Conservation (phyloP, 2,329 filamentous ascomycete genomes). For the Fusarium phyllophilum region DNA sequence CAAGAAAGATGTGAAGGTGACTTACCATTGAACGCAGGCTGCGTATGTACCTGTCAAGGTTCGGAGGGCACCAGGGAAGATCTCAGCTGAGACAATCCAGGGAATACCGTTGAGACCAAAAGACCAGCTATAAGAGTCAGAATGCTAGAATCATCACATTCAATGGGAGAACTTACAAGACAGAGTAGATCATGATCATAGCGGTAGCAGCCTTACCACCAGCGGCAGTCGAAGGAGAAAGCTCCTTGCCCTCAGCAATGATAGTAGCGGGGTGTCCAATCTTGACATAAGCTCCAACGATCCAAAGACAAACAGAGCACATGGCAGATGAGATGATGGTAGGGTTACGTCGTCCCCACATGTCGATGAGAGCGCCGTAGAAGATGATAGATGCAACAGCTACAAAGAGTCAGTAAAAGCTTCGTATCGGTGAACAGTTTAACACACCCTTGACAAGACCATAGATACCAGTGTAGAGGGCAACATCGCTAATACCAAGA, state of each 20-base stretch:
- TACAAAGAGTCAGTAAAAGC: slow-evolving; percentile 7
- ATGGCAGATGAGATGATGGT: slow-evolving; percentile 60
- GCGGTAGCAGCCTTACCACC: slow-evolving; percentile 64
- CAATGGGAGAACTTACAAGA: slow-evolving; percentile 54
- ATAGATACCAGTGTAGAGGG: slow-evolving; percentile 62
- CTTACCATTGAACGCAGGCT: slow-evolving; percentile 53
- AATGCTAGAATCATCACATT: fast-evolving
- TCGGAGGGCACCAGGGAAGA: slow-evolving; percentile 56
- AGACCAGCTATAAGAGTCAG: slow-evolving; percentile 49
- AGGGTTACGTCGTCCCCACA: slow-evolving; percentile 53
- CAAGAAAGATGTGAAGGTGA: fast-evolving
- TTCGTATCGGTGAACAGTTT: fast-evolving
- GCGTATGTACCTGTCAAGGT: slow-evolving; percentile 55
- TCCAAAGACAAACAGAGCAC: slow-evolving; percentile 61
- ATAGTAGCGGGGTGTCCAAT: slow-evolving; percentile 59
- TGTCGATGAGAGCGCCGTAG: slow-evolving; percentile 53
- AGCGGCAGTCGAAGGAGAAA: slow-evolving; percentile 54
- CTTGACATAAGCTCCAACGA: slow-evolving; percentile 64
- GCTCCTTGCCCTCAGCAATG: slow-evolving; percentile 54
- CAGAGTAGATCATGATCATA: slow-evolving; percentile 64
- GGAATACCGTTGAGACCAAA: slow-evolving; percentile 58
- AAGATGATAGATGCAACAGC: slow-evolving; percentile 55
- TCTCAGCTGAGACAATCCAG: slow-evolving; percentile 58
- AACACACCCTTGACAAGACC: slow-evolving; percentile 54
- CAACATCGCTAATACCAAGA: slow-evolving; percentile 56